These are phyloP conservation scores for Penstemon newberryi DNA, from an alignment of 257 asterid species.

Conservation along the genomic window DNA sequence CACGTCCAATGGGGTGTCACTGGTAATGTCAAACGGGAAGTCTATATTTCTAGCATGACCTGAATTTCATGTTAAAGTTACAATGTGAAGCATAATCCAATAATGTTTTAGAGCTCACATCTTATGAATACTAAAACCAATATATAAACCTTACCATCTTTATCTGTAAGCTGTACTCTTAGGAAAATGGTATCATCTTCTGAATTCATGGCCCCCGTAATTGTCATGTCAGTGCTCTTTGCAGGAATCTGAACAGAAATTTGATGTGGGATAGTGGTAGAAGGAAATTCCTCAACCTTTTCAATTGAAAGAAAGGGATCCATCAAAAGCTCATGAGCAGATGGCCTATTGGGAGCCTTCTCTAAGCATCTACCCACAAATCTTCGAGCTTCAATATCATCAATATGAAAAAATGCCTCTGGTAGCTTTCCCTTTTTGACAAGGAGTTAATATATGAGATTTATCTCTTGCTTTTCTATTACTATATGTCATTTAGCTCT, in stretches of 20 bases:
- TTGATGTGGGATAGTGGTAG: constrained; percentile 24
- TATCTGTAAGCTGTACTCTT: constrained; percentile 63
- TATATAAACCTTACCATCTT: constrained; percentile 43
- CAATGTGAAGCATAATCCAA: neutral
- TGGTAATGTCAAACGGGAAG: constrained; percentile 66
- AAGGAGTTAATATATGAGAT: constrained; percentile 14
- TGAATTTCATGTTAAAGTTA: constrained; percentile 29
- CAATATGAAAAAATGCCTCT: constrained; percentile 45
- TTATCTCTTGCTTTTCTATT: neutral
- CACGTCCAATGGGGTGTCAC: constrained; percentile 67
- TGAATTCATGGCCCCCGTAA: constrained; percentile 62
- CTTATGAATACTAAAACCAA: too few species aligned
- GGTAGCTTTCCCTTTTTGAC: constrained; percentile 70
- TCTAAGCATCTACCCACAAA: constrained; percentile 74
- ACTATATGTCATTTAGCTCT: too few species aligned
- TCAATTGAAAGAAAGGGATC: constrained; percentile 66
- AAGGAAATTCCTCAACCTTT: constrained; percentile 33
- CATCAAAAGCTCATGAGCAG: constrained; percentile 56
- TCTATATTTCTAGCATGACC: constrained; percentile 55
- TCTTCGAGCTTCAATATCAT: constrained; percentile 60
- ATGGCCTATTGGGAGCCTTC: constrained; percentile 59
- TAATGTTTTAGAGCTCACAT: too few species aligned
- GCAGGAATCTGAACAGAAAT: constrained; percentile 17
- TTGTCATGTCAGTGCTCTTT: constrained; percentile 54
- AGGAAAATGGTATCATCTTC: constrained; percentile 70